These are phyloP conservation scores for Paecilomyces variotii DNA, from an alignment of 2,329 filamentous ascomycete genomes.

Conservation along the genomic window DNA sequence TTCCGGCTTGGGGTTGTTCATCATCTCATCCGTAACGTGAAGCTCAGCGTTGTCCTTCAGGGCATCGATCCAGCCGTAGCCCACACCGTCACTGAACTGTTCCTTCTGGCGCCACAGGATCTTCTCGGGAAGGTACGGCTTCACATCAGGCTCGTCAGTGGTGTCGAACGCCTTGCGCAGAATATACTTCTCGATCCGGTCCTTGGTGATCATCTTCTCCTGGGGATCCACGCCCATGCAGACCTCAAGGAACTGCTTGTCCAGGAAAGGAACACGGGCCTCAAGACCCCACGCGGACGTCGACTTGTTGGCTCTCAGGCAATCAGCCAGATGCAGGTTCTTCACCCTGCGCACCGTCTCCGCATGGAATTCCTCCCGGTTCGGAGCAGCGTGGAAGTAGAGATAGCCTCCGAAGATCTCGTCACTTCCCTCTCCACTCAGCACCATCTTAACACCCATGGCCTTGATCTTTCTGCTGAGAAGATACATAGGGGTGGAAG, in stretches of 20 bases:
- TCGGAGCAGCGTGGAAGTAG: conserved; percentile 92
- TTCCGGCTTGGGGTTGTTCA: conserved; percentile 95
- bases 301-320: conserved; percentile 96
- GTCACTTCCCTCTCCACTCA: conserved; percentile 92
- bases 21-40: conserved; percentile 90
- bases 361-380: conserved; percentile 87
- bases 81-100: conserved; percentile 97
- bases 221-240: conserved; percentile 89
- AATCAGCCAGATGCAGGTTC: conserved; percentile 94
- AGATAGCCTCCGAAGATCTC: conserved; percentile 98
- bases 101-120: conserved; percentile 99
- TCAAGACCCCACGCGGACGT: conserved; percentile 97
- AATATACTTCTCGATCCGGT: conserved; percentile 93
- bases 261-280: conserved; percentile 93
- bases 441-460: conserved; percentile 98
- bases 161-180: conserved; percentile 97
- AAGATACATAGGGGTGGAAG: conserved; percentile 97
- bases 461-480: conserved; percentile 98
- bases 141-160: conserved; percentile 66
- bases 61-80: conserved; percentile 97
- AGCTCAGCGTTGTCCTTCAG: conserved; percentile 90
- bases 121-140: conserved; percentile 87
- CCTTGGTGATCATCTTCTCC: conserved; percentile 92
- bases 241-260: conserved; percentile 91
- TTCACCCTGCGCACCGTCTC: conserved; percentile 92